Evolutionary conservation across 345 rosid species (phyloP).

Genomic region (Citrus trifoliata): DNA sequence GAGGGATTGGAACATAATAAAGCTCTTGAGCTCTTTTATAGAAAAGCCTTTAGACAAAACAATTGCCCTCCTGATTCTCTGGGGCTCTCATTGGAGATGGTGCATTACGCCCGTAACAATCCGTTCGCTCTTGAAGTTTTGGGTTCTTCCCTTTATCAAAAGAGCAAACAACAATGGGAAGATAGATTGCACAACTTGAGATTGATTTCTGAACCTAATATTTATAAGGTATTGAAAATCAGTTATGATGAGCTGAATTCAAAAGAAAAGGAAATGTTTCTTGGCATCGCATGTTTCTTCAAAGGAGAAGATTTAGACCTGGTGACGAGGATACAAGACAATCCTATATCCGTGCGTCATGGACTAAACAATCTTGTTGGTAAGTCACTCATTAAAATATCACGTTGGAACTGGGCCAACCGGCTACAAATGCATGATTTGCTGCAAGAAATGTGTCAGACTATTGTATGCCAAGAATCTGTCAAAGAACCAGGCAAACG

Average conservation of each 20-base stretch:
- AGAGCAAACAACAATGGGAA: constrained; percentile 7
- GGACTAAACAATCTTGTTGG: constrained; percentile 6
- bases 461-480: constrained; percentile 9
- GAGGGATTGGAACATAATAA: neutral
- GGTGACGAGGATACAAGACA: constrained; percentile 19
- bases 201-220: neutral
- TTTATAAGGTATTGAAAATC: constrained; percentile 2
- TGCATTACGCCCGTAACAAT: constrained; percentile 11
- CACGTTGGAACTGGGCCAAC: neutral
- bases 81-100: neutral
- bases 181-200: neutral
- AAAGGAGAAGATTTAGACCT: constrained; percentile 15
- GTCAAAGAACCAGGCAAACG: neutral
- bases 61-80: neutral
- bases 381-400: constrained; percentile 30
- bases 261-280: constrained; percentile 28
- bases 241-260: constrained; percentile 12
- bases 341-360: neutral
- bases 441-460: constrained; percentile 26
- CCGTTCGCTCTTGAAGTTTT: constrained; percentile 8
- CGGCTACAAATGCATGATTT: constrained; percentile 38
- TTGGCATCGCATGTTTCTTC: constrained; percentile 48
- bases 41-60: neutral
- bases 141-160: neutral
- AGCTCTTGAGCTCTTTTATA: neutral